phyloP scores from a whole-genome alignment of 768 basidiomycete genomes.

The Mycena vitilis region DNA sequence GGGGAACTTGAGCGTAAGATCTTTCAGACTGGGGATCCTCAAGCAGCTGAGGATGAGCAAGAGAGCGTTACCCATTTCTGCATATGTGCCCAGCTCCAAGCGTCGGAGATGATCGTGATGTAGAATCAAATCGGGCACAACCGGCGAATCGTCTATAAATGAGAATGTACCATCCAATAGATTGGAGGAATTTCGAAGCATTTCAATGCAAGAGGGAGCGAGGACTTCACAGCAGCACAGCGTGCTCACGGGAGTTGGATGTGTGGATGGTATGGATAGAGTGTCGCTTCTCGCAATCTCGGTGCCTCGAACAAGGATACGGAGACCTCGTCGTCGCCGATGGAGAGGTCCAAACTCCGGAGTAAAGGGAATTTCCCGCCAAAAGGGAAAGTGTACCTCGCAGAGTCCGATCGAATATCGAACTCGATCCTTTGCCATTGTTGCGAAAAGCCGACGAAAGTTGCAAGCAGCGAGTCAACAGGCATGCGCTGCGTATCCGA shows the following conservation, averaged over 20 bases:
- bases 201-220: neutral
- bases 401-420: neutral
- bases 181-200: neutral
- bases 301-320: slow-evolving; percentile 11
- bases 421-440: slow-evolving; percentile 2
- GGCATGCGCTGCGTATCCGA: neutral
- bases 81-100: neutral
- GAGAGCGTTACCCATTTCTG: neutral
- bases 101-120: neutral
- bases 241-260: slow-evolving; percentile 4
- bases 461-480: neutral
- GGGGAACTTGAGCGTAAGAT: neutral
- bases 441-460: neutral
- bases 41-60: neutral
- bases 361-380: neutral
- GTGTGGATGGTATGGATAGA: neutral
- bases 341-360: neutral
- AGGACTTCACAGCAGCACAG: neutral
- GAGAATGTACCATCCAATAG: slow-evolving; percentile 3
- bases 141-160: neutral
- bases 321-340: neutral
- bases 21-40: neutral
- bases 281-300: neutral
- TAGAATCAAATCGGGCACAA: neutral
- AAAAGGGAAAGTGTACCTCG: neutral